Evolutionary conservation across 2,329 filamentous ascomycete genomes (phyloP).

Genomic region (Ceratocystiopsis minuta): DNA sequence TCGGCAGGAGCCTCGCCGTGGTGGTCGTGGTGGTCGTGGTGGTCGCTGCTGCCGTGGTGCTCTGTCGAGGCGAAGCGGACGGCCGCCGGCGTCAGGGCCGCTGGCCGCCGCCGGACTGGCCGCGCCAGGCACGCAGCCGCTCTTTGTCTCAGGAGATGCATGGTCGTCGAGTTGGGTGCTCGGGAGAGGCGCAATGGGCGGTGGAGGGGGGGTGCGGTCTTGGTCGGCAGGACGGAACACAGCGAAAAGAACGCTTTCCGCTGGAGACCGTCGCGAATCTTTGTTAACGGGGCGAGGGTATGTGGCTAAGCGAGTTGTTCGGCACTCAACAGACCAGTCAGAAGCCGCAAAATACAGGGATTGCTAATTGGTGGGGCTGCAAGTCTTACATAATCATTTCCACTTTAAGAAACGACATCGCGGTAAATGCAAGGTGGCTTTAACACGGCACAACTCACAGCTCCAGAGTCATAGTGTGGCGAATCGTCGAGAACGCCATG

Average conservation of each 20-base stretch:
- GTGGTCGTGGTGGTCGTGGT: constrained; percentile 5
- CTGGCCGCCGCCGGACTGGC: constrained; percentile 12
- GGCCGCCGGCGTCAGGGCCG: constrained; percentile 5
- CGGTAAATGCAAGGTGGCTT: too few species aligned
- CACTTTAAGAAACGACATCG: too few species aligned
- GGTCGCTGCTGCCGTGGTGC: constrained; percentile 5
- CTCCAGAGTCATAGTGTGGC: too few species aligned
- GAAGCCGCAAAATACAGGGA: constrained; percentile 5
- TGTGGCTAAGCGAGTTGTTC: too few species aligned
- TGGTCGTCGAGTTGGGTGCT: constrained; percentile 9
- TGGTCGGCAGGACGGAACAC: too few species aligned
- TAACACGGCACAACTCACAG: too few species aligned
- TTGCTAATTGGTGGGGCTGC: constrained; percentile 4
- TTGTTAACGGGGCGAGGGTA: too few species aligned
- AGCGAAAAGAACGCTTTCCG: too few species aligned
- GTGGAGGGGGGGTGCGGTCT: too few species aligned
- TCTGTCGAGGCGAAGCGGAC: constrained; percentile 29
- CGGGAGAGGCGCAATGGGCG: neutral
- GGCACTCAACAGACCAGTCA: constrained; percentile 4
- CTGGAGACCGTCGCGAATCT: too few species aligned
- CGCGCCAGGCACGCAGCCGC: constrained; percentile 17
- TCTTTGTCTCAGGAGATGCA: constrained; percentile 21
- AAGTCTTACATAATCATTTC: neutral
- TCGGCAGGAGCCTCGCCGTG: constrained; percentile 22
- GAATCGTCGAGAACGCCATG: too few species aligned